These are phyloP conservation scores for Mycena belliarum DNA, from an alignment of 768 basidiomycete species.

Conservation along the genomic window DNA sequence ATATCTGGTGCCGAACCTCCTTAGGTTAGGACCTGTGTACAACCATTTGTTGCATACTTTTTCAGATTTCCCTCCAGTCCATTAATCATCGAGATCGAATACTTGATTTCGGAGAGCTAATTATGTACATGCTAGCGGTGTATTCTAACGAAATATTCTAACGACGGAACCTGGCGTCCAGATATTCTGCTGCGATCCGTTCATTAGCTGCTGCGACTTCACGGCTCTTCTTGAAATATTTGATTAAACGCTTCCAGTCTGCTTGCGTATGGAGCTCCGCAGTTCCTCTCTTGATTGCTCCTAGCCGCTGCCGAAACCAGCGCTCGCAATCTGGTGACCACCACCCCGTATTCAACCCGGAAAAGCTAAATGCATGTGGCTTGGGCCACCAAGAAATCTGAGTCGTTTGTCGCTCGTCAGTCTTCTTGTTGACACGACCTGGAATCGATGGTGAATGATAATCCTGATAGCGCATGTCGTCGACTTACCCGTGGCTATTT, in stretches of 20 bases:
- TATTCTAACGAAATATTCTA: no score
- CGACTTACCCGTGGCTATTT: background rate
- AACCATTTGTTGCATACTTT: no score
- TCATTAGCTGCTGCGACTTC: background rate
- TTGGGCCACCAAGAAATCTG: constrained; percentile 9
- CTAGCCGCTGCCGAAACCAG: background rate
- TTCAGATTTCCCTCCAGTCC: no score
- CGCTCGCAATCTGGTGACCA: constrained; percentile 12
- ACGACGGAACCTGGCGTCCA: no score
- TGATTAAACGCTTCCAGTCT: background rate
- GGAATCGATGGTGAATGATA: background rate
- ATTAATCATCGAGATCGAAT: no score
- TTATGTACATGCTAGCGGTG: no score
- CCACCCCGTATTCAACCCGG: constrained; percentile 6
- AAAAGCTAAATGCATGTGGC: background rate
- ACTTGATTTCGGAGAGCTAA: no score
- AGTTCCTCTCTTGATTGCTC: background rate
- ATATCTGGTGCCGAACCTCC: no score
- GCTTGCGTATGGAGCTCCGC: background rate
- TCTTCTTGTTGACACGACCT: background rate
- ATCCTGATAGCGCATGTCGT: no score
- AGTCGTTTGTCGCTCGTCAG: background rate
- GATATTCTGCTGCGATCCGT: background rate
- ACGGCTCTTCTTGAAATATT: background rate
- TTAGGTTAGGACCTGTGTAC: no score